Conservation (phyloP, 257 asterid genomes). For the Schizonepeta tenuifolia region DNA sequence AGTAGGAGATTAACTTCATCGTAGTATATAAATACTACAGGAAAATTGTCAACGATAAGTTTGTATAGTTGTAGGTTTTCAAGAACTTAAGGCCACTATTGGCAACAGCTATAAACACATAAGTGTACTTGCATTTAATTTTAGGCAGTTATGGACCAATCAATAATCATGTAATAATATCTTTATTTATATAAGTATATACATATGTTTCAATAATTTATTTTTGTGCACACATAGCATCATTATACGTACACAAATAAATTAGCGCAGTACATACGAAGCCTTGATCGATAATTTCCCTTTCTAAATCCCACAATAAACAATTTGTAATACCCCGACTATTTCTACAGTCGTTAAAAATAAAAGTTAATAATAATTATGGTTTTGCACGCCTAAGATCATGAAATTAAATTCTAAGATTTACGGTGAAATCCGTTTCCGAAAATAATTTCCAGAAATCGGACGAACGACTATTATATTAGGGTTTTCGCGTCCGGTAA, state of each 20-base stretch:
- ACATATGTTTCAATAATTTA: background rate
- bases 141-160: background rate
- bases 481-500: no score
- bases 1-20: no score
- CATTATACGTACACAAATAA: background rate
- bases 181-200: no score
- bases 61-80: background rate
- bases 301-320: no score
- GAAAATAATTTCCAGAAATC: no score
- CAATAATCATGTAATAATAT: background rate
- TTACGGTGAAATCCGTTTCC: no score
- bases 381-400: no score
- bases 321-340: no score
- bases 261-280: background rate
- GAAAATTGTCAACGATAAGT: background rate
- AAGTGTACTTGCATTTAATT: background rate
- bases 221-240: background rate
- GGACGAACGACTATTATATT: no score
- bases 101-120: constrained; percentile 9
- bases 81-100: constrained; percentile 3
- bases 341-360: no score
- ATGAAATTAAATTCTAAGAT: no score
- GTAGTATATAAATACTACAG: background rate
- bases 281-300: background rate
- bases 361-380: no score